Evolutionary conservation across 805 yeast genomes (phyloP).

Genomic region (Saccharomycopsis javanensis): DNA sequence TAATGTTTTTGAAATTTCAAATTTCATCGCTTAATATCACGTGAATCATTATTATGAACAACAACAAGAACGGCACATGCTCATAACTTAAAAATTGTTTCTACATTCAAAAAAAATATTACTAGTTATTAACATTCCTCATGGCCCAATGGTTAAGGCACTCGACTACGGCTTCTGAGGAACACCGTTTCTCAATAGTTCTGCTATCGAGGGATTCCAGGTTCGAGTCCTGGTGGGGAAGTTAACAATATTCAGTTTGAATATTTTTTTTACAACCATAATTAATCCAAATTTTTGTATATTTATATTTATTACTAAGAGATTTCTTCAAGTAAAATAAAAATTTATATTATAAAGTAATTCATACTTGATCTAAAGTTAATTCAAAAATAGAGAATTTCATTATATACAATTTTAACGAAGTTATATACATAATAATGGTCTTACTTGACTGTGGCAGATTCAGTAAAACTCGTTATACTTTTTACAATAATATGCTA

Average conservation of each 20-base stretch:
- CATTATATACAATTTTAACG: not conserved
- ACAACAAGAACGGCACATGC: too few relatives aligned
- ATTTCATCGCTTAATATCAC: too few relatives aligned
- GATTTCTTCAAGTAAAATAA: too few relatives aligned
- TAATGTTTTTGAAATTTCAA: too few relatives aligned
- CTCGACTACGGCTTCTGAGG: slow-evolving; percentile 18
- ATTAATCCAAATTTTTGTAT: not conserved
- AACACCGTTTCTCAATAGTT: not conserved
- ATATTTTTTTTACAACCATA: not conserved
- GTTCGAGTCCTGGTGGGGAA: slow-evolving; percentile 20
- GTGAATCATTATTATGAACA: too few relatives aligned
- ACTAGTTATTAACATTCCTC: slow-evolving; percentile 15
- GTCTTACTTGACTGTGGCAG: not conserved
- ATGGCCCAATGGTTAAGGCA: slow-evolving; percentile 20
- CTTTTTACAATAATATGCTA: slow-evolving; percentile 64
- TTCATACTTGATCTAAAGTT: too few relatives aligned
- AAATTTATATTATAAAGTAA: too few relatives aligned
- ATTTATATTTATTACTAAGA: too few relatives aligned
- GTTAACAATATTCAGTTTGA: not conserved
- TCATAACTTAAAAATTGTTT: too few relatives aligned
- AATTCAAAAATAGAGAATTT: too few relatives aligned
- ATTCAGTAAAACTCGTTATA: slow-evolving; percentile 56
- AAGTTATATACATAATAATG: not conserved
- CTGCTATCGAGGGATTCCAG: slow-evolving; percentile 18
- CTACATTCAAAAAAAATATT: too few relatives aligned